Evolutionary conservation across 805 yeast species (phyloP).

Genomic region (Priceomyces haplophilus): DNA sequence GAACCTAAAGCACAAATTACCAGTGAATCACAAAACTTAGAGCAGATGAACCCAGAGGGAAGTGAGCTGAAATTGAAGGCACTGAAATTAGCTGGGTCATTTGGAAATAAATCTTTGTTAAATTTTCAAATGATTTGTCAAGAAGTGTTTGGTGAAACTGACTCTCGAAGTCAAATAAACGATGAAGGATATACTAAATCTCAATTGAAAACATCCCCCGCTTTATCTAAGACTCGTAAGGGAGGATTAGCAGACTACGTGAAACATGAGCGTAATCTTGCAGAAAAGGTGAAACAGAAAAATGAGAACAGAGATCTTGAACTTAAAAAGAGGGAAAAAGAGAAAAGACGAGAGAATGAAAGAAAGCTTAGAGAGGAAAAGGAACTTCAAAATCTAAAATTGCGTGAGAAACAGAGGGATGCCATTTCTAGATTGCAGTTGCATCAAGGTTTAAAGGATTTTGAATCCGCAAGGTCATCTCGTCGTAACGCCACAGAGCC

Average conservation of each 20-base stretch:
- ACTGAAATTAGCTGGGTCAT: conserved; percentile 10
- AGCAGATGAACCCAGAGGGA: background rate
- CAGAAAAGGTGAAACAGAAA: conserved; percentile 17
- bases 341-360: conserved; percentile 14
- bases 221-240: background rate
- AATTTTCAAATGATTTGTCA: conserved; percentile 33
- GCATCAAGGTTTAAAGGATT: conserved; percentile 18
- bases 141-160: conserved; percentile 27
- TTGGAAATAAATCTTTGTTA: conserved; percentile 23
- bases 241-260: conserved; percentile 7
- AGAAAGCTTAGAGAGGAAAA: conserved; percentile 11
- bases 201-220: background rate
- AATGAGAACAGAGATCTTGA: conserved; percentile 21
- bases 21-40: background rate
- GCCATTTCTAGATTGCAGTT: conserved; percentile 24
- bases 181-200: background rate
- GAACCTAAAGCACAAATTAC: background rate
- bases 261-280: conserved; percentile 18
- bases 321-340: conserved; percentile 12
- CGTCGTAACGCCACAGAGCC: conserved; percentile 28
- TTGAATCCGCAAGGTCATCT: conserved; percentile 10
- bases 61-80: background rate
- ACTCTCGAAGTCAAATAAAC: conserved; percentile 4
- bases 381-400: conserved; percentile 18
- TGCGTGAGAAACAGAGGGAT: conserved; percentile 26